Evolutionary conservation across 2,329 filamentous ascomycete genomes (phyloP).

Genomic region (Penicillium sp.): DNA sequence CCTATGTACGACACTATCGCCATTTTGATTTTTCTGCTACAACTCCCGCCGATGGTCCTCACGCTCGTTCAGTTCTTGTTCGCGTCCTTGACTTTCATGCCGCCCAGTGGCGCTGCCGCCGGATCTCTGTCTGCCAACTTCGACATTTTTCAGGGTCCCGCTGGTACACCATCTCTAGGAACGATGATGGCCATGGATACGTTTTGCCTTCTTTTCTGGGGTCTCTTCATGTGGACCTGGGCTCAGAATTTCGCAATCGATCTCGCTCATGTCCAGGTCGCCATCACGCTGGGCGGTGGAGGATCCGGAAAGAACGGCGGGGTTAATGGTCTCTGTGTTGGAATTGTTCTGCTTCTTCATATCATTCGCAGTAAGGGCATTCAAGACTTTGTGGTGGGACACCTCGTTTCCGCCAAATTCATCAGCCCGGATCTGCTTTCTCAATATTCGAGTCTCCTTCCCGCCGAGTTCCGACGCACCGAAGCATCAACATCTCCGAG

Average conservation of each 20-base stretch:
- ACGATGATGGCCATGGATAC: slow-evolving; percentile 83
- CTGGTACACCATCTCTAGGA: slow-evolving; percentile 80
- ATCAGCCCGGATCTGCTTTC: slow-evolving; percentile 44
- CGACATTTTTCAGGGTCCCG: slow-evolving; percentile 86
- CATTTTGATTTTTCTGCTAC: slow-evolving; percentile 92
- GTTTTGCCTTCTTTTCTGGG: slow-evolving; percentile 79
- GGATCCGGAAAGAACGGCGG: slow-evolving; percentile 52
- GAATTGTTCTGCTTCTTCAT: slow-evolving; percentile 48
- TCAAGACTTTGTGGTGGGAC: slow-evolving; percentile 51
- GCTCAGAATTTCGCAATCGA: slow-evolving; percentile 87
- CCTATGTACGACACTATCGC: slow-evolving; percentile 93
- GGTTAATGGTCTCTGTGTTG: slow-evolving; percentile 48
- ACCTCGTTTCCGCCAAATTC: slow-evolving; percentile 47
- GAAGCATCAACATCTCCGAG: slow-evolving; percentile 45
- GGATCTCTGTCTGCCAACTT: slow-evolving; percentile 76
- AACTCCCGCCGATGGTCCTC: slow-evolving; percentile 83
- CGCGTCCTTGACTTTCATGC: slow-evolving; percentile 88
- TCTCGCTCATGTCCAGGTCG: slow-evolving; percentile 89
- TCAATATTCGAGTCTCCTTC: slow-evolving; percentile 46
- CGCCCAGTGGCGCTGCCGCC: slow-evolving; percentile 74
- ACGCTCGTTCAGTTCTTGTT: slow-evolving; percentile 91
- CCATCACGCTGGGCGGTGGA: slow-evolving; percentile 83
- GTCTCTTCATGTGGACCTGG: slow-evolving; percentile 78
- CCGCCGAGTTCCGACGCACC: slow-evolving; percentile 44
- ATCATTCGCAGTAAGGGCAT: slow-evolving; percentile 48